Conservation (phyloP, 805 yeast genomes). For the Wickerhamomyces chaumierensis region DNA sequence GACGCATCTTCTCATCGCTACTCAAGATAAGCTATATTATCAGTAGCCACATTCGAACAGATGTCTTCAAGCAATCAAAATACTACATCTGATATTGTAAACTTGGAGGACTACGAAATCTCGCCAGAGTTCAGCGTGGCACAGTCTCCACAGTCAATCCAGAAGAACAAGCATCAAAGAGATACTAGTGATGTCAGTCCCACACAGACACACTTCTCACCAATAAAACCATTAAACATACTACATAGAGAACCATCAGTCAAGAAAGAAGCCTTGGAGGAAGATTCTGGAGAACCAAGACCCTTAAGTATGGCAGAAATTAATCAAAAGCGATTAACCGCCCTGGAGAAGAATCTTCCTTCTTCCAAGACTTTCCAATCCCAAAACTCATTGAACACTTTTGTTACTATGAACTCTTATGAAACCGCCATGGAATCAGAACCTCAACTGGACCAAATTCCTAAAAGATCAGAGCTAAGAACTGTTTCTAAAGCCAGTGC, state of each 20-base stretch:
- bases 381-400: constrained; percentile 8
- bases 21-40: too few species aligned
- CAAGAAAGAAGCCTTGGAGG: neutral
- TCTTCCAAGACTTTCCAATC: neutral
- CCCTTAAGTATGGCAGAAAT: neutral
- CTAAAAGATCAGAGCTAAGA: neutral
- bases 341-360: neutral
- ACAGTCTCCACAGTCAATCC: constrained; percentile 5
- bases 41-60: too few species aligned
- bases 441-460: neutral
- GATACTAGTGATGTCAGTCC: constrained; percentile 3
- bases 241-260: constrained; percentile 1
- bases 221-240: constrained; percentile 17
- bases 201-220: constrained; percentile 7
- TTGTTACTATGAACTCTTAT: constrained; percentile 9
- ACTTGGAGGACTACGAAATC: neutral
- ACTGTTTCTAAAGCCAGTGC: neutral
- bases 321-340: neutral
- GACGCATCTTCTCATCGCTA: too few species aligned
- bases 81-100: too few species aligned
- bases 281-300: neutral
- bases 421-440: constrained; percentile 11
- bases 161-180: constrained; percentile 1
- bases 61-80: too few species aligned
- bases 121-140: constrained; percentile 2